Base-by-base conservation (phyloP, 352 stramenopile genomes). In the Pythium myriotylum region DNA sequence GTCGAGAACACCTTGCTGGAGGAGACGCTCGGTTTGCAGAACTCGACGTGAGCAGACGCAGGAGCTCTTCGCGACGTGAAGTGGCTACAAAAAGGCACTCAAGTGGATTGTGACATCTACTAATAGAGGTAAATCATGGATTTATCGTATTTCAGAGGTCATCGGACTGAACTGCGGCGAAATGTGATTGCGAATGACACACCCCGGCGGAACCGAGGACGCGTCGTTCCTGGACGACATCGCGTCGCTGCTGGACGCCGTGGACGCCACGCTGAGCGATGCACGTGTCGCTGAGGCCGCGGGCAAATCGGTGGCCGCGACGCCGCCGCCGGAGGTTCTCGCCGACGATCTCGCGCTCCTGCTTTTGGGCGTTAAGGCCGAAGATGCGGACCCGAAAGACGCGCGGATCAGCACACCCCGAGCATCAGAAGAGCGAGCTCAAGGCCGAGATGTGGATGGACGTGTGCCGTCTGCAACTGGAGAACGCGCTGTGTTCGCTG, bases 1-100 rank as follows among this genome's bases (percentile, higher is more conserved):
- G 52, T 59, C 14, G 52, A 59, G 35, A 59, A 39, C 47, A 6
- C n/a, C 13, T 26, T 54, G 17, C 23, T 54, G 12, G 47, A 35
- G 47, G n/a, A 22, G 23, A 52, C 24, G 17, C 45, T 47, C 17
- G 40, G 40, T 4, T 8, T 47, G 4, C 5, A 23, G 40, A 35
- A 35, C 29, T 35, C 29, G 29, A 35, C n/a, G n/a, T n/a, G n/a
- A n/a, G n/a, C n/a, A n/a, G n/a, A n/a, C n/a, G n/a, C n/a, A n/a
- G 29, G 29, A 35, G 10, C 29, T 35, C 29, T 35, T 35, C 29
- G 10, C 29, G 29, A 35, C 29, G 29, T 35, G 29, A 35, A 35
- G 29, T 43, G 37, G 37, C 37, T 43, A 20, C 37, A 17, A 19
- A 20, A 43, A 43, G 37, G 5, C 37, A 43, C 17, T 43, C 5